Conservation (phyloP, 2,329 filamentous ascomycete species). For the Simplicillium aogashimaense region DNA sequence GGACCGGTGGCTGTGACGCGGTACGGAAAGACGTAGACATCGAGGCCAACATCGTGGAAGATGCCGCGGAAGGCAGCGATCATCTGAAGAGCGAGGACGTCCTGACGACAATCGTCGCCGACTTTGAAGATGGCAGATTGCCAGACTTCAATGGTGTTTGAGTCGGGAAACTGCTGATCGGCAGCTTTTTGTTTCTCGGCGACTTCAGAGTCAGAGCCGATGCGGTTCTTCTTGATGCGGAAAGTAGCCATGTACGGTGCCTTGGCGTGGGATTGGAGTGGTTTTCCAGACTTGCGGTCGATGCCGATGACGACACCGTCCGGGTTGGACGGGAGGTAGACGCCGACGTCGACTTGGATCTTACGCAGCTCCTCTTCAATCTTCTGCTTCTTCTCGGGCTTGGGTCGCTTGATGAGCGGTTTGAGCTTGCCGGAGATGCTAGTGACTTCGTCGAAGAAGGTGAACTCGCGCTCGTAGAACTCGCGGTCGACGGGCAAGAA, state of each 20-base stretch:
- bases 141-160: constrained; percentile 82
- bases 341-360: constrained; percentile 93
- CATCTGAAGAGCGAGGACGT: constrained; percentile 93
- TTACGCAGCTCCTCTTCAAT: constrained; percentile 97
- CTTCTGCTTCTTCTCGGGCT: constrained; percentile 97
- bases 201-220: constrained; percentile 34
- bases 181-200: constrained; percentile 27
- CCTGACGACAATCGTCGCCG: constrained; percentile 94
- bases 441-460: constrained; percentile 97
- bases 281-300: constrained; percentile 95
- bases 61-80: constrained; percentile 96
- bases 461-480: constrained; percentile 92
- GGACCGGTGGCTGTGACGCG: constrained; percentile 95
- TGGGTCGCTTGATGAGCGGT: constrained; percentile 82
- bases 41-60: constrained; percentile 87
- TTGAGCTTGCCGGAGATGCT: constrained; percentile 91
- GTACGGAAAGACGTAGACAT: constrained; percentile 95
- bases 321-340: constrained; percentile 94
- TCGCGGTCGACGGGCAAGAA: constrained; percentile 70
- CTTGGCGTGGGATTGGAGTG: constrained; percentile 94
- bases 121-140: constrained; percentile 99
- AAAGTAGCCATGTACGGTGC: constrained; percentile 99
- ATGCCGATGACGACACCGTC: constrained; percentile 97
- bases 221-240: constrained; percentile 75
- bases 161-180: constrained; percentile 17